These are phyloP conservation scores for Cryptosporidium sp. DNA, from an alignment of 169 alveolate genomes.

Conservation along the genomic window DNA sequence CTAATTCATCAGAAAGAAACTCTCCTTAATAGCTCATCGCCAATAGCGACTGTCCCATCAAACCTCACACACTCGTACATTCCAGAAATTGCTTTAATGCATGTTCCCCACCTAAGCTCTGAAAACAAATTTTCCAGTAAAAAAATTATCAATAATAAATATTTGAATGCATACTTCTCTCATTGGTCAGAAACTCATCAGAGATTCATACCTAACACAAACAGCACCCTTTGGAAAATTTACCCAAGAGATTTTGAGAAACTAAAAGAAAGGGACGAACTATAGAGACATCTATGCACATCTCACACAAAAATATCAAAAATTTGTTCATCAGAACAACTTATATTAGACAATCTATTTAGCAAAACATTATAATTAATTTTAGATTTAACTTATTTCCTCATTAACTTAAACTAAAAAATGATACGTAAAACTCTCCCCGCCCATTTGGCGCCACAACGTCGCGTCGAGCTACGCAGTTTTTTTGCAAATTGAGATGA, in stretches of 20 bases:
- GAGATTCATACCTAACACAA: conserved; percentile 22
- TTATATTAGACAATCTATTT: no score
- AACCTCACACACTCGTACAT: conserved; percentile 35
- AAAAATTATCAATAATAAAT: background rate
- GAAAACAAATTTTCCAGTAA: background rate
- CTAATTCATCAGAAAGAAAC: conserved; percentile 34
- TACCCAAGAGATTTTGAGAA: conserved; percentile 19
- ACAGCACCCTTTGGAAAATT: conserved; percentile 32
- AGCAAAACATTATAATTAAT: background rate
- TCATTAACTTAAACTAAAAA: background rate
- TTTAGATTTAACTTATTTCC: background rate
- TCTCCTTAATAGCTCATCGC: background rate
- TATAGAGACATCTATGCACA: background rate
- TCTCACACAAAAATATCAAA: background rate
- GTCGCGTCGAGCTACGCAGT: conserved; percentile 1
- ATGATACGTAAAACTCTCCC: background rate
- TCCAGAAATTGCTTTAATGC: conserved; percentile 46
- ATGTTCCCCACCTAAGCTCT: background rate
- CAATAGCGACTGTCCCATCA: background rate
- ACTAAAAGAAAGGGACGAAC: conserved; percentile 20
- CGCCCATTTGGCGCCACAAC: conserved; percentile 5
- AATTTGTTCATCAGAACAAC: background rate
- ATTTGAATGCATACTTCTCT: conserved; percentile 22
- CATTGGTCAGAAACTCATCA: conserved; percentile 19
- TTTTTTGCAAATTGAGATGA: background rate